Percentiles rank a stretch among this genome's conserved stretches.
These are phyloP conservation scores for Xylaria sp. DNA, from an alignment of 2,329 filamentous ascomycete genomes.

Conservation along the genomic window DNA sequence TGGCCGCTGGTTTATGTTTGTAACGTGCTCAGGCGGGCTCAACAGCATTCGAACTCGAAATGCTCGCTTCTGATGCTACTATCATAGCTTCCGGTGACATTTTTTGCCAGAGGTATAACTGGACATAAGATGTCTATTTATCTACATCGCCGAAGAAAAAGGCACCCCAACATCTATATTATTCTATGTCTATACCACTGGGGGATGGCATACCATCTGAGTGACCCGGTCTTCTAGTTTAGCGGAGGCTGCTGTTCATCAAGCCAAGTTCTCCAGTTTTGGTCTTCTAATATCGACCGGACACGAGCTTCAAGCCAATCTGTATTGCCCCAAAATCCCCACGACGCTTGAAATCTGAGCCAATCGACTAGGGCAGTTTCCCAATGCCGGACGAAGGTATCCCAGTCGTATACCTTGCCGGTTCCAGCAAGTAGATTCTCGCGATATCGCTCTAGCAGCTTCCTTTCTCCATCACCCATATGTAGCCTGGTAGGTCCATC, in stretches of 20 bases:
- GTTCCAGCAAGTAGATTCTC: constrained; percentile 47
- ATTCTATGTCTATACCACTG: background rate
- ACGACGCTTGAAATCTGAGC: constrained; percentile 69
- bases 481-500: constrained; percentile 3
- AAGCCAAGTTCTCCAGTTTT: constrained; percentile 59
- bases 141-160: background rate
- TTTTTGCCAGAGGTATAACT: background rate
- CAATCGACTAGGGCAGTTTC: constrained; percentile 75
- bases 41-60: background rate
- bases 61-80: no score
- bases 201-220: background rate
- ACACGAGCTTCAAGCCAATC: constrained; percentile 67
- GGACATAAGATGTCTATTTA: background rate
- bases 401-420: constrained; percentile 61
- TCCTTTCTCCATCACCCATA: constrained; percentile 55
- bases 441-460: constrained; percentile 63
- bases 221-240: constrained; percentile 12
- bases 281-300: constrained; percentile 58
- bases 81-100: background rate
- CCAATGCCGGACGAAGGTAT: constrained; percentile 67
- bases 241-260: constrained; percentile 28
- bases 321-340: constrained; percentile 70
- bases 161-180: background rate
- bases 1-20: background rate
- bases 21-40: background rate